phyloP scores from a whole-genome alignment of 441 rosid species.

The Gossypium schwendimanii region DNA sequence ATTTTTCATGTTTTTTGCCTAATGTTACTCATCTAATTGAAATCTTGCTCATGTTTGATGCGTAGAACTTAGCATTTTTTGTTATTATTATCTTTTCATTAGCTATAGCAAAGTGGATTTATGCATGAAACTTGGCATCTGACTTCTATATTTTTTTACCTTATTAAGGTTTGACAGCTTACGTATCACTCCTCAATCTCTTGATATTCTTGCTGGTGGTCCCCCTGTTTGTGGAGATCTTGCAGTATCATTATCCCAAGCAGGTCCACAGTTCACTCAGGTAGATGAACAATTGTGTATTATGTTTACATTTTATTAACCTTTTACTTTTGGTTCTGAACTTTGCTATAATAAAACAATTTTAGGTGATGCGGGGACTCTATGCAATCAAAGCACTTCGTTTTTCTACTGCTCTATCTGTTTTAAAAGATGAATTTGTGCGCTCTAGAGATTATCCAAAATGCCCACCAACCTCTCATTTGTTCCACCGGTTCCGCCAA shows the following conservation, averaged over 20 bases:
- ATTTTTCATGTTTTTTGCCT: not conserved
- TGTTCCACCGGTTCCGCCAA: constrained; percentile 92
- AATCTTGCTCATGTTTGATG: not conserved
- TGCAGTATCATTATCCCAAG: constrained; percentile 93
- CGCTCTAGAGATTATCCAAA: constrained; percentile 99
- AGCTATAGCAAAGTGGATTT: constrained; percentile 8
- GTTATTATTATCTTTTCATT: constrained; percentile 4
- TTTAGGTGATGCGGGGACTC: constrained; percentile 75
- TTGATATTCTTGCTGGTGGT: constrained; percentile 84
- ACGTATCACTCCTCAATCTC: constrained; percentile 92
- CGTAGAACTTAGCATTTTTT: not conserved
- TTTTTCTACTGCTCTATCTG: constrained; percentile 88
- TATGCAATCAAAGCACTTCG: constrained; percentile 94
- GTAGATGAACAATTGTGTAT: constrained; percentile 32
- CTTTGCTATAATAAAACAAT: constrained; percentile 13
- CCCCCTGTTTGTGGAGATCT: constrained; percentile 97
- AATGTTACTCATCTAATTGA: constrained; percentile 2
- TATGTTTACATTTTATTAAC: constrained; percentile 13
- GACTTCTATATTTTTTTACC: constrained; percentile 21
- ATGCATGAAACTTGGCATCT: constrained; percentile 19
- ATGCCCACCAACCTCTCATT: constrained; percentile 86
- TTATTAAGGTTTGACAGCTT: constrained; percentile 88
- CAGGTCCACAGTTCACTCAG: constrained; percentile 99
- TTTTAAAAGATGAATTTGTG: constrained; percentile 86
- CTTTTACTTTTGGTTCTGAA: constrained; percentile 25